Evolutionary conservation across 2,329 filamentous ascomycete species (phyloP), one percentile per base, ranked within the genome.

Genomic region (Colletotrichum chrysophilum): DNA sequence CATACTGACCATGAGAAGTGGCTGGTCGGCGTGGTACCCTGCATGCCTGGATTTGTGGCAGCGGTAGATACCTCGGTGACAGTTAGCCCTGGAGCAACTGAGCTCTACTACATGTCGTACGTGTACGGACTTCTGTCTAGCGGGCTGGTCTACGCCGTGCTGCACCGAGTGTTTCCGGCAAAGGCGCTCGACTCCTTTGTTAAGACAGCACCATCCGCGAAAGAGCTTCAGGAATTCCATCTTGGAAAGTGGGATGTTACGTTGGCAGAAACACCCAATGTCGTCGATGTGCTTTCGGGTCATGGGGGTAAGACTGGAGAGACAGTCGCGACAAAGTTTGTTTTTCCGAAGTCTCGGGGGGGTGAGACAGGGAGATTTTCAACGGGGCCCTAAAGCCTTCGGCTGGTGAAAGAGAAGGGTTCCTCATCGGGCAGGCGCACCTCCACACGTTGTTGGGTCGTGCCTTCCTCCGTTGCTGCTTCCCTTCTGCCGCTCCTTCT

Each of bases 21-120:
- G 85, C 72, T 83, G 24, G 78, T 83, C 24, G 86, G 85, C 6
- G 83, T 86, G 5, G 81, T 79, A 0, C 87, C 87, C 1, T 83
- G 82, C 5, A 76, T 88, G 65, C 86, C 87, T 0, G 87, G 87
- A 14, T 87, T 88, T 73, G 79, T 87, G 8, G 82, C 83, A 3
- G 83, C 85, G 5, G 82, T 88, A 13, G 83, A 86, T 64, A 56
- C 77, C 1, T 80, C 4, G 3, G 79, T 86, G 7, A 77, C 56
- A 1, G 81, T 88, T 0, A 78, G 83, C 1, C 80, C 82, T 7
- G 85, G 83, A 5, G 86, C 83, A 65, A 86, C 76, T 0, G 83
- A 86, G 72, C 78, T 86, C 1, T 86, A 86, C 75, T 81, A 82
- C 75, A 78, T 86, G 66, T 86, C 84, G 76, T 86, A 85, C 38